Evolutionary conservation across 2,329 filamentous ascomycete genomes (phyloP).

Genomic region (Fusarium sp.): DNA sequence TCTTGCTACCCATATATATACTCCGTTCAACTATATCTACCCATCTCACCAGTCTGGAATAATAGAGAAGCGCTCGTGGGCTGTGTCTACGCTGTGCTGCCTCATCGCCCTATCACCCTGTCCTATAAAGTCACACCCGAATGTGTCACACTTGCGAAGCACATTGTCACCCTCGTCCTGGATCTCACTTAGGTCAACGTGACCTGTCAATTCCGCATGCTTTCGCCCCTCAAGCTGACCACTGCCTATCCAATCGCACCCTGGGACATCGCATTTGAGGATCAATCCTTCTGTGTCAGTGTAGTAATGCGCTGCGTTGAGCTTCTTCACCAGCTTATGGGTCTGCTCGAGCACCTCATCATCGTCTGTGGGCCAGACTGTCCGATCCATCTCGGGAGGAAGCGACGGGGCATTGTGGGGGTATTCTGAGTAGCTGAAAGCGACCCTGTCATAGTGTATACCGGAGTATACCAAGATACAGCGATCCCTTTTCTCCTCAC

Average conservation of each 20-base stretch:
- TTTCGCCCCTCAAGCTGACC: constrained; percentile 68
- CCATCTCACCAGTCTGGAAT: constrained; percentile 48
- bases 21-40: not conserved
- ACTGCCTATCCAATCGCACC: constrained; percentile 71
- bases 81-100: constrained; percentile 66
- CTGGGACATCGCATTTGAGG: constrained; percentile 73
- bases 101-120: constrained; percentile 68
- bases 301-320: constrained; percentile 79
- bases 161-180: constrained; percentile 86
- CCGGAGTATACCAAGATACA: constrained; percentile 89
- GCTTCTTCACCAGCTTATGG: constrained; percentile 66
- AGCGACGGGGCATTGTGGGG: constrained; percentile 63
- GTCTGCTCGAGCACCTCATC: constrained; percentile 76
- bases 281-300: constrained; percentile 85
- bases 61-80: constrained; percentile 58
- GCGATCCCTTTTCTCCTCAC: constrained; percentile 72
- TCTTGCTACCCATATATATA: not conserved
- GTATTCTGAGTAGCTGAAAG: constrained; percentile 69
- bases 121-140: constrained; percentile 68
- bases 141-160: constrained; percentile 73
- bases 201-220: constrained; percentile 69
- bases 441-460: constrained; percentile 92
- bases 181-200: constrained; percentile 65
- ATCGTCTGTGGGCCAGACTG: constrained; percentile 62
- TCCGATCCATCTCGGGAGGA: constrained; percentile 76